Evolutionary conservation across 208 protist genomes (phyloP).

Genomic region (Leishmania lainsoni): DNA sequence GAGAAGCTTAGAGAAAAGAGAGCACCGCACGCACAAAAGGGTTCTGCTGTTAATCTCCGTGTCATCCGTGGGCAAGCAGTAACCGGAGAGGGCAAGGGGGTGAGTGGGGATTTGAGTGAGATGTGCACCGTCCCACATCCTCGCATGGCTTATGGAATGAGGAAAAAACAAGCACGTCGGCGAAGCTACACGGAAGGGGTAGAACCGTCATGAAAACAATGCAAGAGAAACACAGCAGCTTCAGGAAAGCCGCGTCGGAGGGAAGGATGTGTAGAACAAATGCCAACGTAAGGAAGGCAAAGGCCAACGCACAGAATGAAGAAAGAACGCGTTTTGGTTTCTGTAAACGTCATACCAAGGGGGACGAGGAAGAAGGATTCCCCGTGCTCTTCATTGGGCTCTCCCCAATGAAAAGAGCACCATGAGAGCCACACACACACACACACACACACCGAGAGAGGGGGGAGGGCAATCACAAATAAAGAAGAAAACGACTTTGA

Average conservation of each 20-base stretch:
- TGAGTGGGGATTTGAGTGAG: background rate
- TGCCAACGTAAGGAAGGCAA: background rate
- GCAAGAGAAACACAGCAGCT: background rate
- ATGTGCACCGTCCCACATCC: background rate
- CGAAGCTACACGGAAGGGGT: background rate
- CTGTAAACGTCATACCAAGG: background rate
- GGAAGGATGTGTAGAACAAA: background rate
- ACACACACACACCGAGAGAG: no score
- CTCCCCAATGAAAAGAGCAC: no score
- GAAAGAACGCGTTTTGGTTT: background rate
- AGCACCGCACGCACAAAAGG: background rate
- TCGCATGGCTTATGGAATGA: background rate
- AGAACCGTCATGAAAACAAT: background rate
- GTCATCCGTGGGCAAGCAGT: background rate
- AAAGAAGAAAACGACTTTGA: no score
- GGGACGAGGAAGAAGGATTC: no score
- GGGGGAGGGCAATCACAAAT: no score
- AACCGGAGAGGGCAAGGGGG: background rate
- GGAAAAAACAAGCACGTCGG: background rate
- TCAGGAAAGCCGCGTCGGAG: no score
- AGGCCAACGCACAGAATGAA: background rate
- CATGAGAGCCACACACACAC: no score
- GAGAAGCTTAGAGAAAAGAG: background rate
- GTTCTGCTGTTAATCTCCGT: background rate
- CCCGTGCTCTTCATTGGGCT: no score